Evolutionary conservation across 306 rosid genomes (phyloP).

Genomic region (Cucurbita maxima): DNA sequence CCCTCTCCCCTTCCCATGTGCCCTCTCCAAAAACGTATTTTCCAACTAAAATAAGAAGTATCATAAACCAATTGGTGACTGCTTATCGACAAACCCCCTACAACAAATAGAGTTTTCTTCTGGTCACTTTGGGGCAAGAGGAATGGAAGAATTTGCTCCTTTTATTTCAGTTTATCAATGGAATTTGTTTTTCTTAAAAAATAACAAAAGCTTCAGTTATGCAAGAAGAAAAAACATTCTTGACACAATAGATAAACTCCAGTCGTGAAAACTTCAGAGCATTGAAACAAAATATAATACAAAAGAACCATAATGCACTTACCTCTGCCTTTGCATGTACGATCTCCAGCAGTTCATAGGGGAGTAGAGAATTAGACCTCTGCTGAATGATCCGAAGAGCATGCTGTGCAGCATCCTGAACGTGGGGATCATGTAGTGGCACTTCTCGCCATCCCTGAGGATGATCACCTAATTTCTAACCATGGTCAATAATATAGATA

Average conservation of each 20-base stretch:
- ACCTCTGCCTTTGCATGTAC: constrained; percentile 73
- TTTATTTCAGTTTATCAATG: not conserved
- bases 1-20: too few species aligned
- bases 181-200: not conserved
- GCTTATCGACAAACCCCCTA: too few species aligned
- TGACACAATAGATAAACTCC: not conserved
- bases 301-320: constrained; percentile 8
- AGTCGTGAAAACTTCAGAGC: not conserved
- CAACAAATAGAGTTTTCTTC: too few species aligned
- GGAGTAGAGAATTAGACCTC: constrained; percentile 53
- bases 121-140: too few species aligned
- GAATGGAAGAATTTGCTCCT: not conserved
- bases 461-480: constrained; percentile 32
- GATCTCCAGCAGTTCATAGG: constrained; percentile 47
- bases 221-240: not conserved
- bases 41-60: too few species aligned
- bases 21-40: too few species aligned
- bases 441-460: constrained; percentile 45
- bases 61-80: too few species aligned
- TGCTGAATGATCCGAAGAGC: constrained; percentile 55
- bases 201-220: not conserved
- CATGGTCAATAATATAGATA: not conserved
- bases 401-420: constrained; percentile 67
- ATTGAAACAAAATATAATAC: not conserved
- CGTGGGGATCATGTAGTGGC: constrained; percentile 50